A percentile compares a stretch with the other conserved stretches of the same genome.
These are phyloP conservation scores for Fusarium sp. DNA, from an alignment of 2,329 filamentous ascomycete genomes.

Conservation along the genomic window DNA sequence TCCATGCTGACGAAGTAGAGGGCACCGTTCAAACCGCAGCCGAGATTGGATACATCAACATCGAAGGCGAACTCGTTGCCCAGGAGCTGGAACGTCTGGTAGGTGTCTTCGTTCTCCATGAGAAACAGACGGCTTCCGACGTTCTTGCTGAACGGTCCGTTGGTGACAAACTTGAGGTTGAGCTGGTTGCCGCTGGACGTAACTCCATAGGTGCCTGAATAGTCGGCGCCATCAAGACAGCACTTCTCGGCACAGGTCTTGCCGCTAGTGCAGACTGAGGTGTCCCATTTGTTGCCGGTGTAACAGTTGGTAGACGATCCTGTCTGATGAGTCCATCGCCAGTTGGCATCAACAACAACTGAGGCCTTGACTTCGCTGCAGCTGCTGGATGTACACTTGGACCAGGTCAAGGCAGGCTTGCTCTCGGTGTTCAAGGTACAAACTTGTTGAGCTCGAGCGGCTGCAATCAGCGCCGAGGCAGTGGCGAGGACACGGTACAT, in stretches of 20 bases:
- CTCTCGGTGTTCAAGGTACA: conserved; percentile 64
- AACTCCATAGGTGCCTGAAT: conserved; percentile 67
- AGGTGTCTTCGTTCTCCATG: conserved; percentile 72
- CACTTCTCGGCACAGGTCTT: conserved; percentile 64
- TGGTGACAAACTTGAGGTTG: conserved; percentile 71
- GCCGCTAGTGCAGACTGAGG: conserved; percentile 58
- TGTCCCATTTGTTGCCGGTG: conserved; percentile 66
- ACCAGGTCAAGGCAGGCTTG: conserved; percentile 69
- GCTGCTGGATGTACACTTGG: conserved; percentile 66
- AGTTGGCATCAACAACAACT: conserved; percentile 73
- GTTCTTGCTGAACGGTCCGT: conserved; percentile 63
- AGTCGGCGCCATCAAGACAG: conserved; percentile 69
- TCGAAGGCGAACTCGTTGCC: conserved; percentile 81
- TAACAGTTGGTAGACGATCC: conserved; percentile 69
- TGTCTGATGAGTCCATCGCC: conserved; percentile 71
- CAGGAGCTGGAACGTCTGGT: conserved; percentile 76
- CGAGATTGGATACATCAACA: conserved; percentile 77
- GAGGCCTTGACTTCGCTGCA: conserved; percentile 66
- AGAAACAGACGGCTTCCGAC: conserved; percentile 74
- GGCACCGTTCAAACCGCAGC: conserved; percentile 80
- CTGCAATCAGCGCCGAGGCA: conserved; percentile 49
- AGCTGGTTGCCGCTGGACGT: conserved; percentile 66
- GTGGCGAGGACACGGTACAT: conserved; percentile 53
- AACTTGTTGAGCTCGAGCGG: conserved; percentile 63
- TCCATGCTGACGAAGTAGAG: conserved; percentile 78